Base-by-base conservation (phyloP, 2,329 filamentous ascomycete species). In the Talaromyces sp. region DNA sequence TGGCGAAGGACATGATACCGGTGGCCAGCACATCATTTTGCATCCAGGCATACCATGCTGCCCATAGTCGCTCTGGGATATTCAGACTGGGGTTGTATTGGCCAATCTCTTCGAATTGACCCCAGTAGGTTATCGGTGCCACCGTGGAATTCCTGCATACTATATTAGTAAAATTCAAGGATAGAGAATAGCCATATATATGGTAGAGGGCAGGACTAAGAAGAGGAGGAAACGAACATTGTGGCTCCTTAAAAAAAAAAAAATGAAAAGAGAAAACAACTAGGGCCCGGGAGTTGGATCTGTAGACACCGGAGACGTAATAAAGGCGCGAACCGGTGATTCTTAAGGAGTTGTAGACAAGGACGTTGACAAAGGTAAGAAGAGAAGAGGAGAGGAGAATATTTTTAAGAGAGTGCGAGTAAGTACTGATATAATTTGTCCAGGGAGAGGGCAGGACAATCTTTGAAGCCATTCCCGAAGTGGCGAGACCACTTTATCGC, bases 11-110 rank as follows among this genome's bases (percentile, higher is more conserved):
- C 89, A 97, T 88, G 79, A 99, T 94, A 56, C 94, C 94, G 3
- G 94, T 99, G 54, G 94, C 94, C 57, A 99, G 86, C 49, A 89
- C 87, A 77, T 99, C 94, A 74, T 99, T 99, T 74, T 96, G 90
- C 88, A 97, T 96, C 83, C 87, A 99, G 14, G 93, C 84, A 74
- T 99, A 99, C 93, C 91, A 97, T 36, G 91, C 86, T 75, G 90
- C 88, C 94, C 94, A 99, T 62, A 96, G 81, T 70, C 87, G 87
- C 82, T 99, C 94, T 68, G 86, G 79, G 60, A 90, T 81, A 75
- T 91, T 97, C 69, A 99, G 86, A 63, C 91, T 85, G 53, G 95
- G 83, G 83, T 96, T 94, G 81, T 84, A 84, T 62, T 84, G 82
- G 22, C 83, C 81, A 58, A 88, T 82, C 64, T 86, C 81, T 54